Evolutionary conservation across 2,329 filamentous ascomycete genomes (phyloP).

Genomic region (Trichoderma breve): DNA sequence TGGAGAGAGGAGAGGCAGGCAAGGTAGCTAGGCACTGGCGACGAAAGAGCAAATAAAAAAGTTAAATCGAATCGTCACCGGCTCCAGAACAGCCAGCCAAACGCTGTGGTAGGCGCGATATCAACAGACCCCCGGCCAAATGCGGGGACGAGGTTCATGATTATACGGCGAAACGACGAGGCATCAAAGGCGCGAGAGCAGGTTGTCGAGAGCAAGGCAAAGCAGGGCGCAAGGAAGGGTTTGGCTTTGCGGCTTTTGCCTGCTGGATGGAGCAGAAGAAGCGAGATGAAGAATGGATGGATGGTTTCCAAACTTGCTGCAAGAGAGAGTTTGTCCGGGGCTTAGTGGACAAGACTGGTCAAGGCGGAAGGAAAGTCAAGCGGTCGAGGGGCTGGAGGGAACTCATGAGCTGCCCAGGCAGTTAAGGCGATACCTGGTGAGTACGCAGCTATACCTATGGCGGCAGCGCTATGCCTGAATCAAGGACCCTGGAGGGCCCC

Average conservation of each 20-base stretch:
- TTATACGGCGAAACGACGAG: slow-evolving; percentile 17
- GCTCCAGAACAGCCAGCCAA: slow-evolving; percentile 8
- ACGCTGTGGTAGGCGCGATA: slow-evolving; percentile 24
- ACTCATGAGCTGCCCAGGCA: slow-evolving; percentile 15
- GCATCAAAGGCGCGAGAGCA: slow-evolving; percentile 17
- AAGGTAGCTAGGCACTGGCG: background rate
- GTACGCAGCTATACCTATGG: slow-evolving; percentile 4
- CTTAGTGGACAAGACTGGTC: background rate
- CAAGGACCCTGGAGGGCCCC: slow-evolving; percentile 6
- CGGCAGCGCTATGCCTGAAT: slow-evolving; percentile 11
- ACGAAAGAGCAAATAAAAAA: background rate
- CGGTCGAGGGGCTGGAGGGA: slow-evolving; percentile 18
- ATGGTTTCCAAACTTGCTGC: background rate
- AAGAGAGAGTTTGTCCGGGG: slow-evolving; percentile 1
- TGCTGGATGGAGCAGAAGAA: background rate
- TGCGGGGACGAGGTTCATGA: slow-evolving; percentile 30
- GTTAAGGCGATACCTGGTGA: slow-evolving; percentile 11
- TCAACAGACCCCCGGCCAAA: slow-evolving; percentile 29
- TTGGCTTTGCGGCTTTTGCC: background rate
- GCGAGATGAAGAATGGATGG: background rate
- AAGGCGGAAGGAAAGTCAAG: background rate
- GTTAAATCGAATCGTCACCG: slow-evolving; percentile 17
- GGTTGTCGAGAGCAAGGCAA: background rate
- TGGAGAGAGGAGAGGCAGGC: background rate
- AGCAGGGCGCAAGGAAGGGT: background rate